phyloP scores from a whole-genome alignment of 352 stramenopile genomes.

The Blastocystis sp. region DNA sequence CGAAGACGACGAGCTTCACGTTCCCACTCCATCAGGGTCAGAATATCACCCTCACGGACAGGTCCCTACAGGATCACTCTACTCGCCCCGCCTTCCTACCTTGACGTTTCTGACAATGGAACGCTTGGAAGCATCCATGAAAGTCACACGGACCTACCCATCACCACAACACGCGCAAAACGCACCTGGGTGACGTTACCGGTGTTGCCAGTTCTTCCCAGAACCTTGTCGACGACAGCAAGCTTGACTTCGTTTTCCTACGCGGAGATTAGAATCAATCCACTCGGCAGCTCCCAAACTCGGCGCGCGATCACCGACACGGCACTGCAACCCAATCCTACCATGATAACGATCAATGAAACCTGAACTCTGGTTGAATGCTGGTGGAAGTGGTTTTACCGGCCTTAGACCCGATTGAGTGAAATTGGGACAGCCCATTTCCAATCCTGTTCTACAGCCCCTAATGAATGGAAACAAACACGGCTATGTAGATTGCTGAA shows the following conservation, averaged over 20 bases:
- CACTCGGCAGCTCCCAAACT: not conserved
- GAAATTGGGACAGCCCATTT: not conserved
- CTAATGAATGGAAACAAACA: slow-evolving; percentile 57
- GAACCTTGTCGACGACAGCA: slow-evolving; percentile 95
- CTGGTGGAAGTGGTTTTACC: slow-evolving; percentile 30
- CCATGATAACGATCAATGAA: slow-evolving; percentile 66
- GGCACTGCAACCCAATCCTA: not conserved
- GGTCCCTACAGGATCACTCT: slow-evolving; percentile 40
- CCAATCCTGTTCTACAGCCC: not conserved
- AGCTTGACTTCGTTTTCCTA: slow-evolving; percentile 84
- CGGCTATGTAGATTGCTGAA: not conserved
- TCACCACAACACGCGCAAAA: not conserved
- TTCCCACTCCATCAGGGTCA: slow-evolving; percentile 99
- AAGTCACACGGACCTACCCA: slow-evolving; percentile 88
- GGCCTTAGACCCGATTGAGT: slow-evolving; percentile 4
- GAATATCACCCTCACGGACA: slow-evolving; percentile 85
- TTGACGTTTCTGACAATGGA: slow-evolving; percentile 99
- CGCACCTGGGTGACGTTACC: slow-evolving; percentile 95
- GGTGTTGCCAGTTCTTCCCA: slow-evolving; percentile 98
- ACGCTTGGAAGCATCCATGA: slow-evolving; percentile 96
- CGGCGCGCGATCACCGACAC: not conserved
- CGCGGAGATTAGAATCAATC: slow-evolving; percentile 42
- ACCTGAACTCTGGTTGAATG: slow-evolving; percentile 65
- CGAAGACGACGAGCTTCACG: slow-evolving; percentile 94
- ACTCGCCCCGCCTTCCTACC: slow-evolving; percentile 88